These are phyloP conservation scores for Heritiera littoralis DNA, from an alignment of 345 rosid species.

Conservation along the genomic window DNA sequence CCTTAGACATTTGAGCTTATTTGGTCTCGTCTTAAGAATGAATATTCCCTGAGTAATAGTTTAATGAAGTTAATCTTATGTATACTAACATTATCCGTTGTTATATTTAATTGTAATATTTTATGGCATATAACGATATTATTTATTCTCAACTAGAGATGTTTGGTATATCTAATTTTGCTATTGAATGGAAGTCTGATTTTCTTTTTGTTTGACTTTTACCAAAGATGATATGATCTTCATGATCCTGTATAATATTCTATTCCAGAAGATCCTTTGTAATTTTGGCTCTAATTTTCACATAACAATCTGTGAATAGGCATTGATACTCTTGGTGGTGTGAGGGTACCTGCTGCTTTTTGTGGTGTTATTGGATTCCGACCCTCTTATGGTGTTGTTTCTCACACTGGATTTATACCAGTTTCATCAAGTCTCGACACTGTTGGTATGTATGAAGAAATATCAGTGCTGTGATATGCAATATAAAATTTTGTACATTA, in stretches of 20 bases:
- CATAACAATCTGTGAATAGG: conserved; percentile 50
- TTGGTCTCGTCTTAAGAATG: not conserved
- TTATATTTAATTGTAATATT: not conserved
- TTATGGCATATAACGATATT: not conserved
- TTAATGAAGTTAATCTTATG: not conserved
- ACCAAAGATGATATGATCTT: not conserved
- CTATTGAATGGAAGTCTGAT: not conserved
- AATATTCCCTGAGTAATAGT: not conserved
- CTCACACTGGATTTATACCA: conserved; percentile 61
- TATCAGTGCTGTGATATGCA: not conserved
- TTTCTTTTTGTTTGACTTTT: not conserved
- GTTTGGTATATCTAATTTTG: not conserved
- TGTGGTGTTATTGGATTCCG: conserved; percentile 89
- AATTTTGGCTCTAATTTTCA: not conserved
- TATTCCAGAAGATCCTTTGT: not conserved
- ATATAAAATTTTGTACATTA: not conserved
- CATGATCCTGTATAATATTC: not conserved
- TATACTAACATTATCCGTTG: not conserved
- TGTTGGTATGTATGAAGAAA: conserved; percentile 60
- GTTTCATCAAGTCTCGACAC: conserved; percentile 77
- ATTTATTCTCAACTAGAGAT: not conserved
- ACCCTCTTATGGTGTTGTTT: conserved; percentile 70
- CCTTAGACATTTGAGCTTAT: not conserved
- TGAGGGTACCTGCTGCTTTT: conserved; percentile 84
- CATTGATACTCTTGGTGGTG: conserved; percentile 83